Conservation (phyloP, 352 stramenopile species). For the Pseudoperonospora humuli region DNA sequence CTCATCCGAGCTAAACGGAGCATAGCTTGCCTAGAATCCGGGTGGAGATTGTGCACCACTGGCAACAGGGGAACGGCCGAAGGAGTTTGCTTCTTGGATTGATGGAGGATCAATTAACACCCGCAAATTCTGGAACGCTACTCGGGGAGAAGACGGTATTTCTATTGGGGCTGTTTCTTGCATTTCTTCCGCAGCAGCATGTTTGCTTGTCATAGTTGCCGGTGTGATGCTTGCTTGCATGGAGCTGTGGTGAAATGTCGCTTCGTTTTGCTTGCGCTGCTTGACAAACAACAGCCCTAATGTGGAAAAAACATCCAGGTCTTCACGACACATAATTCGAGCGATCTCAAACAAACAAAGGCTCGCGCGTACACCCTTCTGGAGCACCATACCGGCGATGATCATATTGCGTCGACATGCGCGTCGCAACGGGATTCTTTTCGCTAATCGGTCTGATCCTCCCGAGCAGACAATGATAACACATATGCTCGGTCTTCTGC, state of each 20-base stretch:
- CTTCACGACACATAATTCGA: slow-evolving; percentile 79
- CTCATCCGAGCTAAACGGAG: slow-evolving; percentile 58
- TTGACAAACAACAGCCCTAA: slow-evolving; percentile 52
- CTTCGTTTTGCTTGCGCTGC: slow-evolving; percentile 23
- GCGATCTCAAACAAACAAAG: slow-evolving; percentile 67
- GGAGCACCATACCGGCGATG: slow-evolving; percentile 68
- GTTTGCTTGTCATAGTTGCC: slow-evolving; percentile 10
- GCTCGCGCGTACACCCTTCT: slow-evolving; percentile 62
- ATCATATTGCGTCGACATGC: slow-evolving; percentile 76
- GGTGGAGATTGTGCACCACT: slow-evolving; percentile 53
- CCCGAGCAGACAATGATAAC: slow-evolving; percentile 41
- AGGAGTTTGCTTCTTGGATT: slow-evolving; percentile 14
- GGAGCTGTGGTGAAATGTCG: slow-evolving; percentile 9
- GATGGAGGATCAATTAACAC: slow-evolving; percentile 48
- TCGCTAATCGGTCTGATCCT: slow-evolving; percentile 49
- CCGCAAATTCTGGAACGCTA: slow-evolving; percentile 28
- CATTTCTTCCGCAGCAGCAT: slow-evolving; percentile 1
- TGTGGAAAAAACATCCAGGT: slow-evolving; percentile 61
- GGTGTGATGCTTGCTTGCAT: slow-evolving; percentile 13
- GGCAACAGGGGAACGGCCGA: slow-evolving; percentile 25
- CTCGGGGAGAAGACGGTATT: slow-evolving; percentile 19
- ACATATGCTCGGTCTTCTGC: slow-evolving; percentile 55
- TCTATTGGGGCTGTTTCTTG: slow-evolving; percentile 7
- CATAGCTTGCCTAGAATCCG: slow-evolving; percentile 72
- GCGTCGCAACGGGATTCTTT: slow-evolving; percentile 65